phyloP scores from a whole-genome alignment of 2,329 filamentous ascomycete genomes.

The Gremmenia infestans region DNA sequence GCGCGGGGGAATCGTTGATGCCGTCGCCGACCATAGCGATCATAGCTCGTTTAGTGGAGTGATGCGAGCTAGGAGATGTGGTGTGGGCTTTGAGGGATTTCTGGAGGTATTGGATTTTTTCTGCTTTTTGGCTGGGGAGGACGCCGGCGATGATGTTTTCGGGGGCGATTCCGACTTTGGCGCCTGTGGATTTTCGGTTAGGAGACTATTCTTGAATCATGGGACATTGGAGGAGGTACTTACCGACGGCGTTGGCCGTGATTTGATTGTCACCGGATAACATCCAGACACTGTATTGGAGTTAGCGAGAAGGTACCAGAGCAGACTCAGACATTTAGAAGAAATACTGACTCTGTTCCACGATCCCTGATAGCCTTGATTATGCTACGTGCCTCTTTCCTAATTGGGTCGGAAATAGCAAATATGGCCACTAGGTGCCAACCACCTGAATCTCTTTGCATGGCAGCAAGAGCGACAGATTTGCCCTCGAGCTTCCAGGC shows the following conservation, averaged over 20 bases:
- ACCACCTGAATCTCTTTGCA: constrained; percentile 24
- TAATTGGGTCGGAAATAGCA: constrained; percentile 75
- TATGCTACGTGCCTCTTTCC: constrained; percentile 63
- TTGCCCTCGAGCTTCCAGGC: constrained; percentile 60
- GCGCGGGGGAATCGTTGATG: constrained; percentile 79
- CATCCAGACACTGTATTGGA: constrained; percentile 64
- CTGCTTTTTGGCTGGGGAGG: constrained; percentile 75
- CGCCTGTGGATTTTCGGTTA: too few species aligned
- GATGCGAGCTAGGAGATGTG: constrained; percentile 17
- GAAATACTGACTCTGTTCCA: constrained; percentile 46
- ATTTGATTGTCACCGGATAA: constrained; percentile 84
- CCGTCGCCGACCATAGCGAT: constrained; percentile 85
- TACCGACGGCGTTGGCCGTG: constrained; percentile 77
- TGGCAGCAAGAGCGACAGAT: constrained; percentile 57
- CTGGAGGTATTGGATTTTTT: constrained; percentile 62
- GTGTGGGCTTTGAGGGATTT: constrained; percentile 19
- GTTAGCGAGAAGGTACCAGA: too few species aligned
- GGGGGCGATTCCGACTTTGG: constrained; percentile 66
- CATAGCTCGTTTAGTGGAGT: constrained; percentile 40
- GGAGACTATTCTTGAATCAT: too few species aligned
- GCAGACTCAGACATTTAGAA: too few species aligned
- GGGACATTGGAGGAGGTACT: too few species aligned
- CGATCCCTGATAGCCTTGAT: constrained; percentile 59
- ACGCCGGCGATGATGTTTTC: constrained; percentile 81
- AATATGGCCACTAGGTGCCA: constrained; percentile 61